Base-by-base conservation (phyloP, 805 yeast species). In the Candida chilensis region DNA sequence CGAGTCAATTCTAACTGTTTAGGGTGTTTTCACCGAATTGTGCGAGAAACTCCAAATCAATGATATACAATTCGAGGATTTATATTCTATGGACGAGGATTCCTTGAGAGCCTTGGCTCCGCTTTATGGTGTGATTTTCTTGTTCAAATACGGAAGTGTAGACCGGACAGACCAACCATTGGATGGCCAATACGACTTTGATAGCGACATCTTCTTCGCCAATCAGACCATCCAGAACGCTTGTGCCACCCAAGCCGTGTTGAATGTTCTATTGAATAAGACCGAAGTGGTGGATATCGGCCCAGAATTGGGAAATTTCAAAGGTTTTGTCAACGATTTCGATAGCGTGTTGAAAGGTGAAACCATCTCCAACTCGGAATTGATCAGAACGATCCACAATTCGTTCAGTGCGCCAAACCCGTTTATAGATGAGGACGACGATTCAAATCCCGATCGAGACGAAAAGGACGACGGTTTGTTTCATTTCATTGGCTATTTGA, bases 181-280 rank as follows among this genome's bases (percentile, higher is more conserved):
- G 10, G 60, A 55, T 32, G 79, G 79, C 4, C 44, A 38, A 4
- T 70, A 61, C 37, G 71, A 65, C 33, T 30, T 20, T 2, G 43
- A 50, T 5, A 56, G 49, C 35, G 49, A 48, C 8, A 57, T 78
- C 2, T 76, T 72, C 45, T 78, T 78, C 45, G 82, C 83, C 5
- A 62, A 62, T 28, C 85, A 78, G 44, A 69, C 69, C 17, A 72
- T 76, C 32, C 74, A 72, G 40, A 76, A 78, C 42, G 83, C 85
- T 3, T 78, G 85, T 49, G 85, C 79, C n/a, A 78, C 85, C 1
- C 81, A 73, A 42, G 85, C 84, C 1, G 77, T 78, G 15, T 54
- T 78, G 33, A 72, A 75, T 33, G 53, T 75, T 6, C 49, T 78
- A 31, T 40, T 78, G 35, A 73, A 72, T 42, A 54, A 60, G 31